phyloP scores from a whole-genome alignment of 2,329 filamentous ascomycete genomes.

The Penicillium sp. region DNA sequence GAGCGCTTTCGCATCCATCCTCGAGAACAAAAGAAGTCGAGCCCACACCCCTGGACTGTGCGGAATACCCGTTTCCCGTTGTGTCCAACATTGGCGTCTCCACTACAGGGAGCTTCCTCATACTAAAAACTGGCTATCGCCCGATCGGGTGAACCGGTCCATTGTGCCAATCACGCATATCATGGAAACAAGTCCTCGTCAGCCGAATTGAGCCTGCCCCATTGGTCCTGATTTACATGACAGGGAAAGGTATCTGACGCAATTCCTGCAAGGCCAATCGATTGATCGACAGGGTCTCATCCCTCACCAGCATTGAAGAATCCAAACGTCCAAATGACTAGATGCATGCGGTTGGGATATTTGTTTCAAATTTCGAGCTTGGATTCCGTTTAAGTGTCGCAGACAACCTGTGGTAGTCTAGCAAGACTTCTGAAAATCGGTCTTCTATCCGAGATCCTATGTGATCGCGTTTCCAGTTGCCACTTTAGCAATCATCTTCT shows the following conservation, averaged over 20 bases:
- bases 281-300: constrained; percentile 3
- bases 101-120: neutral
- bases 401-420: neutral
- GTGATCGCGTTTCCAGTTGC: constrained; percentile 9
- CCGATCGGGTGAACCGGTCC: neutral
- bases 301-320: neutral
- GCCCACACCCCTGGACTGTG: no score
- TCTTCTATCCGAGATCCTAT: constrained; percentile 4
- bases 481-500: constrained; percentile 11
- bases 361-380: neutral
- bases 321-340: neutral
- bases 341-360: constrained; percentile 4
- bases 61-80: constrained; percentile 2
- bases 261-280: neutral
- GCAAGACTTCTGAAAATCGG: neutral
- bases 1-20: constrained; percentile 1
- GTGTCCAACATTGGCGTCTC: constrained; percentile 1
- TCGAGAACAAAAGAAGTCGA: constrained; percentile 4
- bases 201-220: neutral
- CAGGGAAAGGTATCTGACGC: neutral
- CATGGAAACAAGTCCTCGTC: constrained; percentile 1
- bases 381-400: neutral
- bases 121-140: neutral
- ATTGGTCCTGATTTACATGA: neutral
- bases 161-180: neutral